phyloP scores from a whole-genome alignment of 768 basidiomycete species.

The Boletus vermiculosoides region DNA sequence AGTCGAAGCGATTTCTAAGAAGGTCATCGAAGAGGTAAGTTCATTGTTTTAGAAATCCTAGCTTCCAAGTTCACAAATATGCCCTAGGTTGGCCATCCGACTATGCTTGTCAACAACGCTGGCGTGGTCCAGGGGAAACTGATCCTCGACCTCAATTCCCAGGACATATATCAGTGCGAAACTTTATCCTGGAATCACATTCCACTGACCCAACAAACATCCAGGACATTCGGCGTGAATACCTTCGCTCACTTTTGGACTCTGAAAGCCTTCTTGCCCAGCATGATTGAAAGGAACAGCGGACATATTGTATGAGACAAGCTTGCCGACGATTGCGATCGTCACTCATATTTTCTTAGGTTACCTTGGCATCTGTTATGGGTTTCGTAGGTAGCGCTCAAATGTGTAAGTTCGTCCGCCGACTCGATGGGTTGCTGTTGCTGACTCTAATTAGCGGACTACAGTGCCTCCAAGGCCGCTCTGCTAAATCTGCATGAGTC shows the following conservation, averaged over 20 bases:
- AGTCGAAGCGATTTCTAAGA: conserved; percentile 72
- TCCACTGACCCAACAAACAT: not conserved
- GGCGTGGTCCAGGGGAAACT: conserved; percentile 90
- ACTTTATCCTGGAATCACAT: conserved; percentile 44
- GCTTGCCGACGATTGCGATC: not conserved
- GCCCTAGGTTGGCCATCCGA: conserved; percentile 77
- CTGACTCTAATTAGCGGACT: conserved; percentile 62
- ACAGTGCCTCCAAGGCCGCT: conserved; percentile 93
- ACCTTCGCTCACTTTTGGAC: conserved; percentile 89
- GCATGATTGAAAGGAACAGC: conserved; percentile 68
- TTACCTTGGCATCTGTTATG: conserved; percentile 76
- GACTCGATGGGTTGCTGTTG: not conserved
- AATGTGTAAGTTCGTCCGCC: conserved; percentile 55
- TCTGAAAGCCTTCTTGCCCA: conserved; percentile 89
- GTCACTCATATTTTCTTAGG: conserved; percentile 39
- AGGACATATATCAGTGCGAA: conserved; percentile 81
- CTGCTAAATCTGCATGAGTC: conserved; percentile 76
- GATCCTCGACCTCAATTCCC: conserved; percentile 71
- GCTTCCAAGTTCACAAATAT: not conserved
- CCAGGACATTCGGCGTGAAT: conserved; percentile 88
- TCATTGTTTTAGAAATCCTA: not conserved
- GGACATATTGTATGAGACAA: conserved; percentile 79
- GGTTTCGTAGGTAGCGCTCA: conserved; percentile 70
- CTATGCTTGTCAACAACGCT: conserved; percentile 92
- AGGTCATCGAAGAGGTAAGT: conserved; percentile 73